Evolutionary conservation across 345 rosid species (phyloP).

Genomic region (Lenwebbia sp.): DNA sequence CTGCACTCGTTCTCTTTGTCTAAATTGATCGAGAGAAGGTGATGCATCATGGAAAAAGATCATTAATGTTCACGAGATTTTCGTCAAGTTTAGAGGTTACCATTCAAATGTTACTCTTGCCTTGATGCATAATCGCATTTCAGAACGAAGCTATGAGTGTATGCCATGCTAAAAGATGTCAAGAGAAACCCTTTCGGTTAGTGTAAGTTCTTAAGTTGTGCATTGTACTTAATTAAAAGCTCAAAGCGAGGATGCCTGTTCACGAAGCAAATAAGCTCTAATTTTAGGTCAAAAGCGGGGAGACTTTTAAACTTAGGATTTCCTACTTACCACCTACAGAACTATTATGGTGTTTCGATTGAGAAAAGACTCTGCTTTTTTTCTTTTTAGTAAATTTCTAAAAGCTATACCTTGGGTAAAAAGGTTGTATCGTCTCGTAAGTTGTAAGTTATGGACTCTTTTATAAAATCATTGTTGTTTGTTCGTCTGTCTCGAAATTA

Average conservation of each 20-base stretch:
- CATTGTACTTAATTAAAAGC: background rate
- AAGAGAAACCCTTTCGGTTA: background rate
- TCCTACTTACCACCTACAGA: background rate
- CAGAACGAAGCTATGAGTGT: background rate
- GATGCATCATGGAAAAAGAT: background rate
- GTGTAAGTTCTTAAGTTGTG: background rate
- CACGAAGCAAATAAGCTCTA: background rate
- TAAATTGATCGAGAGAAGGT: too few relatives aligned
- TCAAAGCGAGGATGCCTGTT: background rate
- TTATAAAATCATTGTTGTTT: background rate
- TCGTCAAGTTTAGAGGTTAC: background rate
- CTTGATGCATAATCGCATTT: background rate
- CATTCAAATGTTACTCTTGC: background rate
- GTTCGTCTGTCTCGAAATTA: background rate
- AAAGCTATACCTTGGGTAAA: background rate
- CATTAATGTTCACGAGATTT: background rate
- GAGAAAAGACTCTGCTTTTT: background rate
- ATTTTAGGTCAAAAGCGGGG: background rate
- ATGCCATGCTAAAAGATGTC: background rate
- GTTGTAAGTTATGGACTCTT: background rate
- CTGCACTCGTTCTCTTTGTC: too few relatives aligned
- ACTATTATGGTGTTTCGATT: background rate
- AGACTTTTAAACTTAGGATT: background rate
- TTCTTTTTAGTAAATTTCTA: background rate
- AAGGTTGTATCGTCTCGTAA: background rate